Base-by-base conservation (phyloP, 2,329 filamentous ascomycete species). In the Fusarium paranaense region DNA sequence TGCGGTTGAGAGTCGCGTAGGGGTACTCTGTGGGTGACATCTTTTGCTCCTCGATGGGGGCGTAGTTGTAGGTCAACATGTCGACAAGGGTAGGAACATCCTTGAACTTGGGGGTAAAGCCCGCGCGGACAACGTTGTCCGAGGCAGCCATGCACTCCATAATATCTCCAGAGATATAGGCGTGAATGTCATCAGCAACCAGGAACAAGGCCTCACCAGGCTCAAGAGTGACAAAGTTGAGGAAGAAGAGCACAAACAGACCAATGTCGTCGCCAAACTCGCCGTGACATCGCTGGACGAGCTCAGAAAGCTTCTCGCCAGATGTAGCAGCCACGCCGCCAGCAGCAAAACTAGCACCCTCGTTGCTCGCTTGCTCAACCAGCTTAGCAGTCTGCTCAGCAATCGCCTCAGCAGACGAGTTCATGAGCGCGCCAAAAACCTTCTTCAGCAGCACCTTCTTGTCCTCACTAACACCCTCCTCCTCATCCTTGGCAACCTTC, bases 131-230 rank as follows among this genome's bases (percentile, higher is more conserved):
- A 38, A 99, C 97, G 76, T 99, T 99, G 88, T 99, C 97, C n/a
- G 94, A 97, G 10, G 95, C 93, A 0, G 97, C 97, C 97, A 99
- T 99, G 87, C 97, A 99, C 85, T 99, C 97, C 81, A 99, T 95
- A 77, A 99, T 98, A 80, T 99, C 96, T 69, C 94, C 94, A 4
- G 92, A 94, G 50, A 97, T 85, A 83, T 99, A 99, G 58, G 97
- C 97, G 82, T 99, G 97, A 78, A 98, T 98, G 80, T 98, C 97
- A 80, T 99, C 96, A 8, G 97, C 97, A 79, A 95, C 94, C 38
- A 99, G 88, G 85, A 98, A 99, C 87, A 99, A 93, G 10, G 96
- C 97, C 85, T 99, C 96, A 62, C 97, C 97, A 1, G 95, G 91
- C 59, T 93, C 86, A 16, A 99, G 90, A 76, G 92, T 93, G 80